Percentiles rank a stretch among this genome's conserved stretches.
Conservation (phyloP, 306 rosid species). For the Trifolium repens region DNA sequence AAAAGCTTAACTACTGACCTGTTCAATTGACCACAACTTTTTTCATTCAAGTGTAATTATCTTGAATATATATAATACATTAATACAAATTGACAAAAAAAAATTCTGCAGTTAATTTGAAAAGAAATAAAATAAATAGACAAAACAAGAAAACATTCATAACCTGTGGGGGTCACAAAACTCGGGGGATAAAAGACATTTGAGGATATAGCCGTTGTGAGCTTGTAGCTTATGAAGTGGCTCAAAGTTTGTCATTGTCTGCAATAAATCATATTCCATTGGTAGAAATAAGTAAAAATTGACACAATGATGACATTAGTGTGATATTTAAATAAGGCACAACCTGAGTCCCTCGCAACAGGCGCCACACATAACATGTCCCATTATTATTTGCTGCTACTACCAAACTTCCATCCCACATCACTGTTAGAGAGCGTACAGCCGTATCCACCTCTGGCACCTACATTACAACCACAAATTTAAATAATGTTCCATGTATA, state of each 20-base stretch:
- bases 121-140: conserved; percentile 10
- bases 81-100: too few species aligned
- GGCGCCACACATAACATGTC: conserved; percentile 98
- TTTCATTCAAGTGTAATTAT: too few species aligned
- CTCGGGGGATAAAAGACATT: conserved; percentile 96
- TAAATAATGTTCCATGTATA: conserved; percentile 39
- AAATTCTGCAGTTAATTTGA: background rate
- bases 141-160: conserved; percentile 27
- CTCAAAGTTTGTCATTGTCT: conserved; percentile 98
- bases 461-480: conserved; percentile 52
- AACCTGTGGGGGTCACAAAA: conserved; percentile 97
- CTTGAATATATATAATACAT: too few species aligned
- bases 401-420: conserved; percentile 99
- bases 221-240: conserved; percentile 99
- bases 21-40: conserved; percentile 12
- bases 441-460: conserved; percentile 99
- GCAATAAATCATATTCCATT: conserved; percentile 44
- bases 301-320: conserved; percentile 8
- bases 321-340: conserved; percentile 33
- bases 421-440: conserved; percentile 93
- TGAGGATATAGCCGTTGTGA: conserved; percentile 90
- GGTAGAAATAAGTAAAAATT: conserved; percentile 39
- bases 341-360: conserved; percentile 95
- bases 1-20: conserved; percentile 3
- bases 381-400: conserved; percentile 99